phyloP scores from a whole-genome alignment of 1,284 basidiomycete genomes.

The Cryptococcus wingfieldii region DNA sequence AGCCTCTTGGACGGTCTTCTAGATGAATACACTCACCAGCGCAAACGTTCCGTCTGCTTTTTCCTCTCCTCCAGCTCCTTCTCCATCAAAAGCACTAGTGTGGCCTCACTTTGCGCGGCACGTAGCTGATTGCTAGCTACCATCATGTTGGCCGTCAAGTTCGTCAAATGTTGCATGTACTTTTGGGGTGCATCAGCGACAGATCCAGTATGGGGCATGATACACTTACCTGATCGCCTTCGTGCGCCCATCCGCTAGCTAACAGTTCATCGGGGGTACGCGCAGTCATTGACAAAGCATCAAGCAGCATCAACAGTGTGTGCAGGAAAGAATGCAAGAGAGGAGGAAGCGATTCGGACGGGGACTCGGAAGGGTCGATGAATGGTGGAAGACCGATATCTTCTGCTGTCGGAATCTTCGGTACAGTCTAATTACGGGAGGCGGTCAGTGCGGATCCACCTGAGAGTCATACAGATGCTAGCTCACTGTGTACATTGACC shows the following conservation, averaged over 20 bases:
- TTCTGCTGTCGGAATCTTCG: constrained; percentile 30
- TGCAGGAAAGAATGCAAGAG: constrained; percentile 43
- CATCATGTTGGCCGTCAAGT: constrained; percentile 45
- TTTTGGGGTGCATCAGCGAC: neutral
- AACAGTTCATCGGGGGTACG: constrained; percentile 37
- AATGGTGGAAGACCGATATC: constrained; percentile 31
- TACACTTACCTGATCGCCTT: constrained; percentile 39
- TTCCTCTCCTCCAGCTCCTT: constrained; percentile 34
- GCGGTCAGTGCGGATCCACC: neutral
- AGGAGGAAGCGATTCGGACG: constrained; percentile 27
- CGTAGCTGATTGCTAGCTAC: constrained; percentile 40
- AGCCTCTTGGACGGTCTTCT: neutral
- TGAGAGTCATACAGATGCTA: neutral
- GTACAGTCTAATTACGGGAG: constrained; percentile 21
- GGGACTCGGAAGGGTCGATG: constrained; percentile 25
- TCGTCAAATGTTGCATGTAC: constrained; percentile 46
- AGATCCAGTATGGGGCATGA: neutral
- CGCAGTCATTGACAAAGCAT: constrained; percentile 36
- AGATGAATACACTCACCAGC: constrained; percentile 20
- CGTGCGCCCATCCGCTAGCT: constrained; percentile 30
- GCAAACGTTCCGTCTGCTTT: constrained; percentile 30
- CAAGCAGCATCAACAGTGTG: constrained; percentile 38
- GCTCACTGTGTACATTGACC: constrained; percentile 39
- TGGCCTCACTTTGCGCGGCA: constrained; percentile 40
- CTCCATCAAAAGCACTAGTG: constrained; percentile 45